Evolutionary conservation across 345 rosid genomes (phyloP).

Genomic region (Citropsis articulata): DNA sequence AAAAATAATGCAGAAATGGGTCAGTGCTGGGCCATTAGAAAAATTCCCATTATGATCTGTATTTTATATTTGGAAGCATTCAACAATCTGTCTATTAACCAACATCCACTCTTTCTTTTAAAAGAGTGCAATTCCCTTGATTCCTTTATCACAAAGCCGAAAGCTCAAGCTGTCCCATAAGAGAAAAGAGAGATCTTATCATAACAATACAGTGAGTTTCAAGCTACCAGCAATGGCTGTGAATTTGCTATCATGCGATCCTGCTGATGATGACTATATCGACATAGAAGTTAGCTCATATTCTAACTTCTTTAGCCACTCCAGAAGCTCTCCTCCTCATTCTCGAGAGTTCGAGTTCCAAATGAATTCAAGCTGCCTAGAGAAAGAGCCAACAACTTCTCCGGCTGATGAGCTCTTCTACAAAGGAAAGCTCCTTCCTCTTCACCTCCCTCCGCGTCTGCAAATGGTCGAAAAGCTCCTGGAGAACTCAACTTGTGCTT

Average conservation of each 20-base stretch:
- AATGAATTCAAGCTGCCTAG: conserved; percentile 53
- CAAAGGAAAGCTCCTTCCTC: conserved; percentile 95
- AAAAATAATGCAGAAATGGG: conserved; percentile 3
- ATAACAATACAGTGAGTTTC: not conserved
- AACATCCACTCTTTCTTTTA: conserved; percentile 24
- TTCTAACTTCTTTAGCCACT: conserved; percentile 42
- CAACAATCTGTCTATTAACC: conserved; percentile 13
- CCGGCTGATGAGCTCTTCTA: conserved; percentile 96
- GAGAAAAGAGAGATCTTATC: not conserved
- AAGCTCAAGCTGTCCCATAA: not conserved
- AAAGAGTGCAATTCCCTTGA: conserved; percentile 26
- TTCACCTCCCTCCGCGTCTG: conserved; percentile 69
- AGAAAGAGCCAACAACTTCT: conserved; percentile 49
- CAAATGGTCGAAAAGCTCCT: conserved; percentile 74
- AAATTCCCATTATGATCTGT: conserved; percentile 14
- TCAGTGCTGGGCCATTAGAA: conserved; percentile 19
- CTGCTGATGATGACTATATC: conserved; percentile 78
- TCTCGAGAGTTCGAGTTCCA: conserved; percentile 87
- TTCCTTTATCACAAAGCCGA: conserved; percentile 13
- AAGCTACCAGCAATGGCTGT: conserved; percentile 41
- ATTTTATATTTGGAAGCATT: conserved; percentile 36
- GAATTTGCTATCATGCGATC: conserved; percentile 38
- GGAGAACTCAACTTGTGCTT: conserved; percentile 28
- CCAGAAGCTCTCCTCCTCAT: conserved; percentile 37
- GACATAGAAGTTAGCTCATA: conserved; percentile 80